phyloP scores from a whole-genome alignment of 1,284 basidiomycete genomes.

The Trichosporon asahii region DNA sequence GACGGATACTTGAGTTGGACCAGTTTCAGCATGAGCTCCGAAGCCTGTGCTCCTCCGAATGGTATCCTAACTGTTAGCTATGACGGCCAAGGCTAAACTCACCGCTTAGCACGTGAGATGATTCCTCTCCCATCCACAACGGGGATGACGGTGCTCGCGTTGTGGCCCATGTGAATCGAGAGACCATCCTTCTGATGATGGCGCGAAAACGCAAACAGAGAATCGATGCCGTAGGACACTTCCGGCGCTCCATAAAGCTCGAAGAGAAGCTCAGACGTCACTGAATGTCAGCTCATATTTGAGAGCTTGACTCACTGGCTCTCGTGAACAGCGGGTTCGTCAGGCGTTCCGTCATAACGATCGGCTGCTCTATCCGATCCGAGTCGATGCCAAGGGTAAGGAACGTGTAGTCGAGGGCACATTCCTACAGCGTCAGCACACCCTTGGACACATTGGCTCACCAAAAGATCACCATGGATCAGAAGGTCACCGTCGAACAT shows the following conservation, averaged over 20 bases:
- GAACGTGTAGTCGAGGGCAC: constrained; percentile 89
- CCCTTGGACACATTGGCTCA: constrained; percentile 54
- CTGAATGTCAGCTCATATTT: constrained; percentile 49
- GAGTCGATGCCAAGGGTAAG: constrained; percentile 79
- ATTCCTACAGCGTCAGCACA: constrained; percentile 62
- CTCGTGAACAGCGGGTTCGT: constrained; percentile 87
- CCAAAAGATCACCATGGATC: constrained; percentile 83
- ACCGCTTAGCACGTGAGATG: constrained; percentile 80
- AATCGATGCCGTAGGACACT: constrained; percentile 84
- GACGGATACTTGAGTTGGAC: constrained; percentile 94
- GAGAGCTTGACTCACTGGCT: constrained; percentile 59
- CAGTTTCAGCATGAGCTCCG: constrained; percentile 86
- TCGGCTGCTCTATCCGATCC: constrained; percentile 75
- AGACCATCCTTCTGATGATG: constrained; percentile 62
- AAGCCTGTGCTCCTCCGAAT: constrained; percentile 86
- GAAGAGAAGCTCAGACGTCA: constrained; percentile 95
- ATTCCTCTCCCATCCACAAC: constrained; percentile 74
- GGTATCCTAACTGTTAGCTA: constrained; percentile 63
- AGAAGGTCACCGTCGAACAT: constrained; percentile 89
- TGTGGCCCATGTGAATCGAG: constrained; percentile 58
- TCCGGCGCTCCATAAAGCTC: constrained; percentile 87
- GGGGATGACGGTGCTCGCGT: constrained; percentile 76
- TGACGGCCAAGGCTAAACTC: constrained; percentile 23
- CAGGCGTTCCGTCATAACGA: constrained; percentile 91
- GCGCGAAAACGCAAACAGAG: constrained; percentile 80